Percentiles rank a stretch among this genome's conserved stretches.
phyloP scores from a whole-genome alignment of 768 basidiomycete genomes.

The Hericium alpestre region DNA sequence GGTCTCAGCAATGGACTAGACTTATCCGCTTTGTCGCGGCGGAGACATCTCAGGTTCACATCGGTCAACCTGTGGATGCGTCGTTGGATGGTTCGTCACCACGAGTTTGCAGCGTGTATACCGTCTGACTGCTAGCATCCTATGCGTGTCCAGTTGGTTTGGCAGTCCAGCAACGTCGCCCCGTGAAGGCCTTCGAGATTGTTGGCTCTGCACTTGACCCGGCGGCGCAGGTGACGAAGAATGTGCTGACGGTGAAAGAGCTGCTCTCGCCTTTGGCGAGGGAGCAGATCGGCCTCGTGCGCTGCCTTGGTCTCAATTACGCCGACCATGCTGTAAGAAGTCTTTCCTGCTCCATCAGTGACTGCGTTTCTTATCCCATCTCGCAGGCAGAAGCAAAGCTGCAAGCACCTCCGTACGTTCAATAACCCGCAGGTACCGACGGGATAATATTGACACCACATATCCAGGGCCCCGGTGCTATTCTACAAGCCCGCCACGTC shows the following conservation, averaged over 20 bases:
- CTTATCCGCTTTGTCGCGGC: slow-evolving; percentile 73
- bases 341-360: not conserved
- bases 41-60: slow-evolving; percentile 64
- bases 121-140: not conserved
- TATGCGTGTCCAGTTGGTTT: slow-evolving; percentile 34
- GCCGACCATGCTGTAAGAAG: slow-evolving; percentile 66
- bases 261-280: slow-evolving; percentile 61
- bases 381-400: slow-evolving; percentile 58
- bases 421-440: not conserved
- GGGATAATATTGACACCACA: not conserved
- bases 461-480: slow-evolving; percentile 50
- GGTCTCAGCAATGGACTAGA: slow-evolving; percentile 60
- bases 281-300: slow-evolving; percentile 57
- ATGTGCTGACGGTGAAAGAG: slow-evolving; percentile 56
- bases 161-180: slow-evolving; percentile 41
- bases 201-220: slow-evolving; percentile 60
- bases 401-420: slow-evolving; percentile 47
- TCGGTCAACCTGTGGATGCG: slow-evolving; percentile 67
- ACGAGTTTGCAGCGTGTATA: not conserved
- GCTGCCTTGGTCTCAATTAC: slow-evolving; percentile 76
- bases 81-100: slow-evolving; percentile 45
- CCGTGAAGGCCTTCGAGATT: slow-evolving; percentile 64
- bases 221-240: slow-evolving; percentile 49
- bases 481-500: slow-evolving; percentile 72
- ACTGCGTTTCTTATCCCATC: not conserved